Evolutionary conservation across 73 alveolate genomes (phyloP).

Genomic region (Effrenium voratum): DNA sequence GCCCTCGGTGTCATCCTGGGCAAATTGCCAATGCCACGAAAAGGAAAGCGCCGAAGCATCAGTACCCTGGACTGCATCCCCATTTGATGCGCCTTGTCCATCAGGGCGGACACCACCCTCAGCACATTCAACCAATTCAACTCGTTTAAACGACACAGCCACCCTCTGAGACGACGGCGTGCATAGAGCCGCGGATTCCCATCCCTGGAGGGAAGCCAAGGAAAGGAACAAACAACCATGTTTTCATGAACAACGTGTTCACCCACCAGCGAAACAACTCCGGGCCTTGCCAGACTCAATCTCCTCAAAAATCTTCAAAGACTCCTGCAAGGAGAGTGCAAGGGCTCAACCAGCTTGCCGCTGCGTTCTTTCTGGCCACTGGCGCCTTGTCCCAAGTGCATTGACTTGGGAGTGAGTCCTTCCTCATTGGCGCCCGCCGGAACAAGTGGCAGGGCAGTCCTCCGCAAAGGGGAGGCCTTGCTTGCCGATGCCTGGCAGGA

Average conservation of each 20-base stretch:
- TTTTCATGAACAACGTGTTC: no score
- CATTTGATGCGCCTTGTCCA: constrained; percentile 58
- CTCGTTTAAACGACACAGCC: neutral
- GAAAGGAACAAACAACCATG: neutral
- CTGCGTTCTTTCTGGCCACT: neutral
- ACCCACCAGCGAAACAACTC: neutral
- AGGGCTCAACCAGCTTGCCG: no score
- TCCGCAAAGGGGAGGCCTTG: constrained; percentile 82
- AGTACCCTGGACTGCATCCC: neutral
- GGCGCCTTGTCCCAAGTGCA: neutral
- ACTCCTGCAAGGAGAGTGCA: no score
- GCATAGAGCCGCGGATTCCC: constrained; percentile 89
- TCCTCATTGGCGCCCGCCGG: neutral
- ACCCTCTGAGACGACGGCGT: neutral
- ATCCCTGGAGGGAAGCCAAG: constrained; percentile 27
- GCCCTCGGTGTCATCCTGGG: constrained; percentile 80
- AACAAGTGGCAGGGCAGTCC: neutral
- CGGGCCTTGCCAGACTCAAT: constrained; percentile 81
- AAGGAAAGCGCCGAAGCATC: neutral
- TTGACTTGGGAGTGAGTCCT: no score
- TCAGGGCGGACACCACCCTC: constrained; percentile 83
- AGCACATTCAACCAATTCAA: neutral
- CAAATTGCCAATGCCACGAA: neutral
- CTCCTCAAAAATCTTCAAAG: constrained; percentile 79
- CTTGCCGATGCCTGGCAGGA: constrained; percentile 90